Percentiles rank a stretch among this genome's conserved stretches.
Conservation (phyloP, 2,329 filamentous ascomycete species). For the Pseudogymnoascus pannorum region DNA sequence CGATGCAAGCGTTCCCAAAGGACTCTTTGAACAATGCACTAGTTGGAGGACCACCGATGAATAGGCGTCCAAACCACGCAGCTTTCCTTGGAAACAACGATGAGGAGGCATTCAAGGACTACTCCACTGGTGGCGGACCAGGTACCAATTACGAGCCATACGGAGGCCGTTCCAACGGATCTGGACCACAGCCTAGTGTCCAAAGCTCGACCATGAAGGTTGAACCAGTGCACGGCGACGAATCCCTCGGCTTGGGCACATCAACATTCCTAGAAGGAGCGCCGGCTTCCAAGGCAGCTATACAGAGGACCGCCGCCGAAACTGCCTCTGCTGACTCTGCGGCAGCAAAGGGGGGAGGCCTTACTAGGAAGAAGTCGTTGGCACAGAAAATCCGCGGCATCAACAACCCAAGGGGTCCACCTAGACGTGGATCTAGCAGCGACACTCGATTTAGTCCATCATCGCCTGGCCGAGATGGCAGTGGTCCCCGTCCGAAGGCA, state of each 20-base stretch:
- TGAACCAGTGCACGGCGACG: constrained; percentile 74
- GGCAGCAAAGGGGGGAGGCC: constrained; percentile 41
- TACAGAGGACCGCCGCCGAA: constrained; percentile 57
- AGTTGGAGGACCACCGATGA: constrained; percentile 79
- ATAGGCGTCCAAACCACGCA: constrained; percentile 73
- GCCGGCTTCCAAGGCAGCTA: constrained; percentile 72
- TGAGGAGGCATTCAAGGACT: constrained; percentile 84
- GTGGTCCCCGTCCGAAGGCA: constrained; percentile 26
- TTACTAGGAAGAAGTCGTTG: constrained; percentile 89
- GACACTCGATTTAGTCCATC: constrained; percentile 39
- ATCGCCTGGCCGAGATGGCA: constrained; percentile 30
- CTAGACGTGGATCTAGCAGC: constrained; percentile 51
- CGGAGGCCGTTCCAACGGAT: constrained; percentile 32
- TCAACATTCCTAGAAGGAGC: constrained; percentile 94
- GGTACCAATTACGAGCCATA: constrained; percentile 36
- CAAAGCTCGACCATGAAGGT: constrained; percentile 64
- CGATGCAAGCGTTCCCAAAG: constrained; percentile 93
- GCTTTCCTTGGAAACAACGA: constrained; percentile 75
- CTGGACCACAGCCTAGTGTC: constrained; percentile 32
- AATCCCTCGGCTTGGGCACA: constrained; percentile 78
- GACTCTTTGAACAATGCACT: constrained; percentile 88
- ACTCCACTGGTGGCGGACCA: constrained; percentile 38
- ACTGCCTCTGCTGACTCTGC: constrained; percentile 56
- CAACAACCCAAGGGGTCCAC: constrained; percentile 57
- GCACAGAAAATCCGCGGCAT: constrained; percentile 87